These are phyloP conservation scores for Apiospora marii DNA, from an alignment of 2,329 filamentous ascomycete genomes.

Conservation along the genomic window DNA sequence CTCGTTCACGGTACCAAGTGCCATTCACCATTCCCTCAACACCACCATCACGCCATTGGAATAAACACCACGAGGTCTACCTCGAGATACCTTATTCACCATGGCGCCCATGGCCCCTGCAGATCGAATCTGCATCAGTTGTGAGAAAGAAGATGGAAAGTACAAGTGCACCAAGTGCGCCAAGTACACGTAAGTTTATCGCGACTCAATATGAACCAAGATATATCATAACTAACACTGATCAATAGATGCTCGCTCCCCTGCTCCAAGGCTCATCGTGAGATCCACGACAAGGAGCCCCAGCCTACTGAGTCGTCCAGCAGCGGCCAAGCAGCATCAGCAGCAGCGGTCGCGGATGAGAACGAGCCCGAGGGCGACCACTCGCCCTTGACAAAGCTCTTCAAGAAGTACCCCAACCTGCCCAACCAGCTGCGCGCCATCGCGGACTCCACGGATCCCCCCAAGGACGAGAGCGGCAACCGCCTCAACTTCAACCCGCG, in stretches of 20 bases:
- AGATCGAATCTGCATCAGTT: constrained; percentile 60
- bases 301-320: neutral
- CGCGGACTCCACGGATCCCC: constrained; percentile 39
- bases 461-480: neutral
- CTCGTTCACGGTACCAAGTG: neutral
- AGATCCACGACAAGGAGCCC: constrained; percentile 49
- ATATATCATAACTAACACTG: neutral
- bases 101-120: constrained; percentile 37
- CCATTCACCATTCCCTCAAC: neutral
- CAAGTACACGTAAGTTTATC: constrained; percentile 63
- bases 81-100: constrained; percentile 13
- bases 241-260: constrained; percentile 62
- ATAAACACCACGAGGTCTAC: neutral
- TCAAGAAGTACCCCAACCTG: constrained; percentile 40
- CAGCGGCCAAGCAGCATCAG: neutral
- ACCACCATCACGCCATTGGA: neutral
- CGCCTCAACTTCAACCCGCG: constrained; percentile 22
- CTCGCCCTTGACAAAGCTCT: constrained; percentile 32
- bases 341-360: neutral
- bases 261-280: constrained; percentile 60
- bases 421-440: constrained; percentile 39
- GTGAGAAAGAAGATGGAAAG: constrained; percentile 58
- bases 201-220: neutral
- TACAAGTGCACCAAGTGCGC: constrained; percentile 71
- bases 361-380: neutral